Evolutionary conservation across 2,329 filamentous ascomycete species (phyloP).

Genomic region (Trichophyton schoenleinii): DNA sequence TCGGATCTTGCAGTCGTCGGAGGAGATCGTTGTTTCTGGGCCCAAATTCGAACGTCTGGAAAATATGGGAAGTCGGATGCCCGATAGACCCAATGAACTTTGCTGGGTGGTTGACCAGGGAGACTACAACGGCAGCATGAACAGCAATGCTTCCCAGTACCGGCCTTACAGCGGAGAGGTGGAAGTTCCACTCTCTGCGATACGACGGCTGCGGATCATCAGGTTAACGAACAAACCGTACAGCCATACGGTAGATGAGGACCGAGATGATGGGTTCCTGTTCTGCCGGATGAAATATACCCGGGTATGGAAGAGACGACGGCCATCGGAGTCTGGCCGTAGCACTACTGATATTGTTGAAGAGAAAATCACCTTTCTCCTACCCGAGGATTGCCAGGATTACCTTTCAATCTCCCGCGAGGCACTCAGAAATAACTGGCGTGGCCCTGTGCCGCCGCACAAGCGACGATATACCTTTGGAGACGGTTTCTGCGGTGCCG

Average conservation of each 20-base stretch:
- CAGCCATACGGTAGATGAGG: slow-evolving; percentile 20
- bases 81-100: slow-evolving; percentile 34
- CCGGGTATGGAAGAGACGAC: slow-evolving; percentile 12
- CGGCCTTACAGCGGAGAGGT: slow-evolving; percentile 9
- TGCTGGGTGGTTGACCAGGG: slow-evolving; percentile 24
- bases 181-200: slow-evolving; percentile 30
- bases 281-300: slow-evolving; percentile 25
- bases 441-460: slow-evolving; percentile 6
- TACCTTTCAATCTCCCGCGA: slow-evolving; percentile 10
- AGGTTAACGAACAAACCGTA: slow-evolving; percentile 45
- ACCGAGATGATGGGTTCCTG: slow-evolving; percentile 22
- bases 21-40: slow-evolving; percentile 27
- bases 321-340: slow-evolving; percentile 9
- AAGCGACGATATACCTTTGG: slow-evolving; percentile 48
- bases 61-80: slow-evolving; percentile 25
- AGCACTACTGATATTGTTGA: slow-evolving; percentile 11
- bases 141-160: slow-evolving; percentile 6
- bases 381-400: slow-evolving; percentile 21
- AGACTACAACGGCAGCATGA: slow-evolving; percentile 17
- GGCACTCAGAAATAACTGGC: slow-evolving; percentile 22
- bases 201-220: slow-evolving; percentile 35
- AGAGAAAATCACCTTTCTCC: slow-evolving; percentile 21
- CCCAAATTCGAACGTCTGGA: slow-evolving; percentile 24
- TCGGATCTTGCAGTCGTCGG: slow-evolving; percentile 20
- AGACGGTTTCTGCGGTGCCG: slow-evolving; percentile 62